Evolutionary conservation across 129 eudicot species (phyloP).

Genomic region (Artemisia tridentata): DNA sequence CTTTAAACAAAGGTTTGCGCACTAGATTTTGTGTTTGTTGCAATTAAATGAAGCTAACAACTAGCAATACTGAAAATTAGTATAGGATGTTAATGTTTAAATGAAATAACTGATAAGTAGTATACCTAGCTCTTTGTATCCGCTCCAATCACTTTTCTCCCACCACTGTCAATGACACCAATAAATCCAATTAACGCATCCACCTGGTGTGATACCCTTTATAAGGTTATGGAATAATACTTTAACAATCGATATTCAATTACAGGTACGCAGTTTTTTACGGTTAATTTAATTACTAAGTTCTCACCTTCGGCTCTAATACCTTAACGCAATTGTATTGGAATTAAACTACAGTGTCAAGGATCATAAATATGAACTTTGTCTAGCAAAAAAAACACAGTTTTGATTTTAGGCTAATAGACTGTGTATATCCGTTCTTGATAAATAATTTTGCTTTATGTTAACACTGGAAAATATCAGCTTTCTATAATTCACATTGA

Average conservation of each 20-base stretch:
- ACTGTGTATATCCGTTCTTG: background rate
- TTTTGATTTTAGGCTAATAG: background rate
- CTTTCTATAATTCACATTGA: background rate
- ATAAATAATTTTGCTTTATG: background rate
- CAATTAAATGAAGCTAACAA: background rate
- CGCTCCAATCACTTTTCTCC: conserved; percentile 99
- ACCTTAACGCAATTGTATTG: too few relatives aligned
- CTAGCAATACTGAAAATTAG: background rate
- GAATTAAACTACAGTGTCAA: background rate
- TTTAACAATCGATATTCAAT: too few relatives aligned
- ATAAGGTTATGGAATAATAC: conserved; percentile 19
- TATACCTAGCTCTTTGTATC: conserved; percentile 95
- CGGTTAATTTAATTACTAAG: too few relatives aligned
- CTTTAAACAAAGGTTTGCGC: too few relatives aligned
- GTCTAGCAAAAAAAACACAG: background rate
- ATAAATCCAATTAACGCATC: conserved; percentile 87
- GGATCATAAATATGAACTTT: background rate
- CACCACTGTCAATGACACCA: conserved; percentile 99
- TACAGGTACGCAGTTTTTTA: too few relatives aligned
- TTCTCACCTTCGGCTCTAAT: too few relatives aligned
- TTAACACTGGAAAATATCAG: background rate
- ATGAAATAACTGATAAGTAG: conserved; percentile 4
- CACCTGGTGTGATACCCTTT: conserved; percentile 74
- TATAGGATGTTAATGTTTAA: background rate
- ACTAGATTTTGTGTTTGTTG: background rate